These are phyloP conservation scores for Phaeosphaeria sp. DNA, from an alignment of 2,329 filamentous ascomycete genomes.

Conservation along the genomic window DNA sequence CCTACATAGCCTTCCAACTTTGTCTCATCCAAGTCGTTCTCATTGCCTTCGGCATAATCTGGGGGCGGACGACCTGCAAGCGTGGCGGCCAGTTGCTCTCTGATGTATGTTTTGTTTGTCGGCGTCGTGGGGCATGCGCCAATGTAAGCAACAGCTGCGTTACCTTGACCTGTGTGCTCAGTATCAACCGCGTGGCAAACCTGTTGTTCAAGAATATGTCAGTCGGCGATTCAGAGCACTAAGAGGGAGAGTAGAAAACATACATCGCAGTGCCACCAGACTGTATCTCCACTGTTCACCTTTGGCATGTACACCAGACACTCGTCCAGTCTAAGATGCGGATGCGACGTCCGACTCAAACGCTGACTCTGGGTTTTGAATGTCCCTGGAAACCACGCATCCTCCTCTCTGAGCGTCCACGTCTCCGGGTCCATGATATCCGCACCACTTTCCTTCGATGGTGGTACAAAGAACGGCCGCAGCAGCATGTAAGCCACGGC, in stretches of 20 bases:
- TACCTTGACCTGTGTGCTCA: slow-evolving; percentile 1
- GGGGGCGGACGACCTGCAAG: slow-evolving; percentile 4
- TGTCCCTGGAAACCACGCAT: slow-evolving; percentile 50
- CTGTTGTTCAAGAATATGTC: background rate
- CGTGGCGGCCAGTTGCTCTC: slow-evolving; percentile 2
- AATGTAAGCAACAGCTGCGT: slow-evolving; percentile 6
- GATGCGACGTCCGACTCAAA: slow-evolving; percentile 46
- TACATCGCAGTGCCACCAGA: slow-evolving; percentile 53
- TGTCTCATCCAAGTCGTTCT: slow-evolving; percentile 4
- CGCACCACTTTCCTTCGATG: slow-evolving; percentile 17
- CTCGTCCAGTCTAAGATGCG: slow-evolving; percentile 49
- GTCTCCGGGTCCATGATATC: slow-evolving; percentile 48
- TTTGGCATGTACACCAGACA: slow-evolving; percentile 49
- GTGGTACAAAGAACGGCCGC: slow-evolving; percentile 52
- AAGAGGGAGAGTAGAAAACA: slow-evolving; percentile 13
- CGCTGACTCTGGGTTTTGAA: slow-evolving; percentile 43
- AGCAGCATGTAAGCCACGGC: slow-evolving; percentile 51
- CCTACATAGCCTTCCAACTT: slow-evolving; percentile 4
- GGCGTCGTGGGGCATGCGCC: slow-evolving; percentile 7
- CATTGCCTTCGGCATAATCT: slow-evolving; percentile 4
- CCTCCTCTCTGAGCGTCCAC: slow-evolving; percentile 44
- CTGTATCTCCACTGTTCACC: slow-evolving; percentile 49
- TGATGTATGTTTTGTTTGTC: slow-evolving; percentile 6
- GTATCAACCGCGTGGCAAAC: slow-evolving; percentile 11
- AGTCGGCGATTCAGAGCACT: background rate